These are phyloP conservation scores for Magnolia officinalis DNA, from an alignment of 164 flowering plant genomes.

Conservation along the genomic window DNA sequence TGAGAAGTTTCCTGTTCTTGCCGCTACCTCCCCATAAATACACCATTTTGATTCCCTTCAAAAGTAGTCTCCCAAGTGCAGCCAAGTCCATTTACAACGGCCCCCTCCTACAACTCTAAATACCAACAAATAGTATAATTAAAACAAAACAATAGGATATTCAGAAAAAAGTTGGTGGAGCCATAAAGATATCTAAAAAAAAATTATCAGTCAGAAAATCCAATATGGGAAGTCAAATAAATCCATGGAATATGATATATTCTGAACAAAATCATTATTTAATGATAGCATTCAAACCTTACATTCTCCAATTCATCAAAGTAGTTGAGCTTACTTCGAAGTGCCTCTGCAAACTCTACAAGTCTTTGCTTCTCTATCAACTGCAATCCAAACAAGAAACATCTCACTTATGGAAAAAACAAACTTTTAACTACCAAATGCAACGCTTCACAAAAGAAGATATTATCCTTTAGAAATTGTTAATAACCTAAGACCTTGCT, in stretches of 20 bases:
- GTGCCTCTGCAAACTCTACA: conserved; percentile 90
- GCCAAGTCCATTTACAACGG: too few relatives aligned
- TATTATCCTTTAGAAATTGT: neutral
- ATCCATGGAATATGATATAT: neutral
- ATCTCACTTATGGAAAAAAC: neutral
- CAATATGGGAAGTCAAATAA: neutral
- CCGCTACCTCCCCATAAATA: too few relatives aligned
- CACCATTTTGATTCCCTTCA: too few relatives aligned
- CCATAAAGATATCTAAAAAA: neutral
- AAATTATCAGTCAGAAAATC: neutral
- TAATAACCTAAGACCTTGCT: neutral
- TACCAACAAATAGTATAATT: too few relatives aligned
- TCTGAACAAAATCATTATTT: conserved; percentile 8
- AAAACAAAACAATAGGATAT: too few relatives aligned
- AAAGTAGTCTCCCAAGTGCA: too few relatives aligned
- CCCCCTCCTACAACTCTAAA: too few relatives aligned
- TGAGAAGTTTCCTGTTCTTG: too few relatives aligned
- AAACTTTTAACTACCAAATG: neutral
- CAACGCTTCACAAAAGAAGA: too few relatives aligned
- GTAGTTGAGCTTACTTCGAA: conserved; percentile 85
- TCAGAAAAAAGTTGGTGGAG: neutral
- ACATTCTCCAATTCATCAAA: conserved; percentile 99
- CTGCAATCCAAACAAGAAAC: conserved; percentile 38
- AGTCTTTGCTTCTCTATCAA: conserved; percentile 83
- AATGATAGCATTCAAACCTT: conserved; percentile 51